A percentile compares a stretch with the other conserved stretches of the same genome.
Evolutionary conservation across 768 basidiomycete genomes (phyloP).

Genomic region (Xerocomus brunneocitrinus): DNA sequence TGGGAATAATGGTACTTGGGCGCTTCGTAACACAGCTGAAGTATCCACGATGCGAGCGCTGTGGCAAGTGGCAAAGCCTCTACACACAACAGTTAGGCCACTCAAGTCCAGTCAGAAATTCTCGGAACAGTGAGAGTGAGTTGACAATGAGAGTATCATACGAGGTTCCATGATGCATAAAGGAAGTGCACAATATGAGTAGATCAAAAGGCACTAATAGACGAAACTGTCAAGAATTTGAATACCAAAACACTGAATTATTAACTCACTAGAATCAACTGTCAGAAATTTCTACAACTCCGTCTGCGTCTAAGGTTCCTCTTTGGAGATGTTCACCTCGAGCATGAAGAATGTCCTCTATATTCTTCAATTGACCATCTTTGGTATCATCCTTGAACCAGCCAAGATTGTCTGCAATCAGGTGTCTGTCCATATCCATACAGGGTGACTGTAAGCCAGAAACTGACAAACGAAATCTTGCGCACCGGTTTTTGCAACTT

Average conservation of each 20-base stretch:
- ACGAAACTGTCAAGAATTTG: no score
- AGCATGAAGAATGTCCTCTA: conserved; percentile 76
- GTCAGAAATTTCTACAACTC: conserved; percentile 52
- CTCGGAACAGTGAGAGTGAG: no score
- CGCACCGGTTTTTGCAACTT: conserved; percentile 80
- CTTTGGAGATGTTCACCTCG: conserved; percentile 73
- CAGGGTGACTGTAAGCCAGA: neutral
- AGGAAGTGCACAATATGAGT: neutral
- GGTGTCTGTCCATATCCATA: conserved; percentile 44
- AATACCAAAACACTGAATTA: neutral
- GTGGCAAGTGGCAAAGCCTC: no score
- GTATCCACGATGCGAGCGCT: no score
- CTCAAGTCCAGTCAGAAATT: no score
- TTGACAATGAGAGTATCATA: neutral
- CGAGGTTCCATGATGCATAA: neutral
- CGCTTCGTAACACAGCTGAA: no score
- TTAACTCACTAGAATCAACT: neutral
- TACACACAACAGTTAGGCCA: no score
- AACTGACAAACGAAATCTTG: conserved; percentile 1
- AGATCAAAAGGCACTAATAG: neutral
- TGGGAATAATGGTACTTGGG: no score
- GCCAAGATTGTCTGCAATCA: conserved; percentile 86
- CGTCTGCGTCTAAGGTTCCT: conserved; percentile 43
- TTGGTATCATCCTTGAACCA: conserved; percentile 87
- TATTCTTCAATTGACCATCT: conserved; percentile 65